Evolutionary conservation across 2,329 filamentous ascomycete species (phyloP).

Genomic region (Cladophialophora carrionii): DNA sequence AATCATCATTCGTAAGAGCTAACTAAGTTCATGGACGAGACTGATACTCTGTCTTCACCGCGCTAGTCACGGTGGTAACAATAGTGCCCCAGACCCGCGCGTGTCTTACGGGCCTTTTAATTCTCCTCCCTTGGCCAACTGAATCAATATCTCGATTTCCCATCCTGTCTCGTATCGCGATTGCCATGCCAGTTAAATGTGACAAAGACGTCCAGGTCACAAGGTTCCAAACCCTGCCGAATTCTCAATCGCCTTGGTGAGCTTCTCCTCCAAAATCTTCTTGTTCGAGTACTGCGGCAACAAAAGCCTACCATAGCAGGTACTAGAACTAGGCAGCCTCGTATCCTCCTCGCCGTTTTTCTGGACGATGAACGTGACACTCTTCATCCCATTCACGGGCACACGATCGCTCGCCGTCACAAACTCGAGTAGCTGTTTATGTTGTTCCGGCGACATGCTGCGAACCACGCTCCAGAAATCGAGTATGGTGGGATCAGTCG

Average conservation of each 20-base stretch:
- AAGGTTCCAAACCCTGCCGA: slow-evolving; percentile 86
- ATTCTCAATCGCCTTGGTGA: slow-evolving; percentile 86
- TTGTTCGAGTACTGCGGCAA: slow-evolving; percentile 78
- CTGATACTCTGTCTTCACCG: background rate
- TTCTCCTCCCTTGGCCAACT: too few species aligned
- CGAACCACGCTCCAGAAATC: slow-evolving; percentile 85
- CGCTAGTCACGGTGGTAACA: background rate
- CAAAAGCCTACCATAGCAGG: slow-evolving; percentile 87
- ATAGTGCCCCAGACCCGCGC: background rate
- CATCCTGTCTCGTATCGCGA: background rate
- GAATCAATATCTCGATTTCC: background rate
- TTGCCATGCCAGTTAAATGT: background rate
- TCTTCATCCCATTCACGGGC: slow-evolving; percentile 81
- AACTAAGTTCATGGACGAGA: background rate
- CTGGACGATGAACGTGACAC: slow-evolving; percentile 81
- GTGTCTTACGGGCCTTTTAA: background rate
- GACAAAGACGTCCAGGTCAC: background rate
- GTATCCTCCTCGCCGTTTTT: slow-evolving; percentile 69
- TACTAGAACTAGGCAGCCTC: slow-evolving; percentile 80
- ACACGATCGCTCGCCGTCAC: slow-evolving; percentile 91
- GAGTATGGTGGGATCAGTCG: slow-evolving; percentile 68
- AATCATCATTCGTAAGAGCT: background rate
- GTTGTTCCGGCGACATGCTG: slow-evolving; percentile 62
- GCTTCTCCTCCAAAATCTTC: slow-evolving; percentile 71
- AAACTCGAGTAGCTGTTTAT: slow-evolving; percentile 81